phyloP scores from a whole-genome alignment of 225 moss, liverwort and hornwort species.

The Rhytidiadelphus loreus region DNA sequence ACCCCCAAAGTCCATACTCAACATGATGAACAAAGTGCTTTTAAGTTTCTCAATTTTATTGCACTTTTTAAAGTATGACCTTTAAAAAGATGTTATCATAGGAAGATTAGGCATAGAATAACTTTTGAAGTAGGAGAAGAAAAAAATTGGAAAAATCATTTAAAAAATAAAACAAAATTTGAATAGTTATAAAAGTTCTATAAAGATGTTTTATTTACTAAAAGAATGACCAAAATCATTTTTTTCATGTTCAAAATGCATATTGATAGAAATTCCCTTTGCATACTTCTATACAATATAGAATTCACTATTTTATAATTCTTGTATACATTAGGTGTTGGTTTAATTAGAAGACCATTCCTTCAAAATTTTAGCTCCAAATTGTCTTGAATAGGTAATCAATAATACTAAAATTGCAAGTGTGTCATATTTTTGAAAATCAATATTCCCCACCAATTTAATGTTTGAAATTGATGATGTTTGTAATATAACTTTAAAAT shows the following conservation, averaged over 20 bases:
- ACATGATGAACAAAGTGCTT: no score
- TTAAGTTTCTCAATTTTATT: background rate
- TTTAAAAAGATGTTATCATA: no score
- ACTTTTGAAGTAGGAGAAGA: rapidly evolving
- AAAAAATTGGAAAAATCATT: background rate
- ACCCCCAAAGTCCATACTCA: background rate
- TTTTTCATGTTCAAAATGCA: background rate
- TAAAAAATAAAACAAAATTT: background rate
- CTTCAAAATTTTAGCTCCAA: background rate
- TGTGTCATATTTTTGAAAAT: background rate
- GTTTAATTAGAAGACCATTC: background rate
- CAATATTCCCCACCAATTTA: background rate
- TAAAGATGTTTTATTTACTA: no score
- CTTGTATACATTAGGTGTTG: background rate
- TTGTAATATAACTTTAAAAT: background rate
- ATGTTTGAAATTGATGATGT: background rate
- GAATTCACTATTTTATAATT: background rate
- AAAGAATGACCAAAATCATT: background rate
- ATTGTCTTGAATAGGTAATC: background rate
- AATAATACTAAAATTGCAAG: background rate
- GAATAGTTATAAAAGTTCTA: background rate
- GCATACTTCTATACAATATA: background rate
- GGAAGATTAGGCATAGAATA: background rate
- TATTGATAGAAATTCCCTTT: background rate
- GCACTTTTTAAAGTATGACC: background rate